Evolutionary conservation across 148 eudicot genomes (phyloP).

Genomic region (Selenicereus undatus): DNA sequence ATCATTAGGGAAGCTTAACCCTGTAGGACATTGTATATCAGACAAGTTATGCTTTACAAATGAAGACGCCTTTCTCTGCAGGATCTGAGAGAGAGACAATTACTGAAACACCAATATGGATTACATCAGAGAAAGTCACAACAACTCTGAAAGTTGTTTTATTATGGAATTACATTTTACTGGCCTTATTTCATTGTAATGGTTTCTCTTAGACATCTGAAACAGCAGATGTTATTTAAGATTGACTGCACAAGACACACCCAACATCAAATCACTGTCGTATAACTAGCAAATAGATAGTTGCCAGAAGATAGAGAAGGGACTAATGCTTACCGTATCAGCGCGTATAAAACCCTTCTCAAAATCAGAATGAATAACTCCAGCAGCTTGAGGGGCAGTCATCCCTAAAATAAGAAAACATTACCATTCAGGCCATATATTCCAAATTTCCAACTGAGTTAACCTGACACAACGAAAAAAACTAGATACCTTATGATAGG

Average conservation of each 20-base stretch:
- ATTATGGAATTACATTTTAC: neutral
- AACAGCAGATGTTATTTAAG: neutral
- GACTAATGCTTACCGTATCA: constrained; percentile 70
- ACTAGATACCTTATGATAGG: neutral
- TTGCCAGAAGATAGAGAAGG: neutral
- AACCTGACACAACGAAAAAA: neutral
- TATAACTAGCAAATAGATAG: neutral
- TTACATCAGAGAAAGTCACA: neutral
- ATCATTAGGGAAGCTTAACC: neutral
- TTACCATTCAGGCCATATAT: neutral
- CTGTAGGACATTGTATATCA: neutral
- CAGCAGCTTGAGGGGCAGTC: constrained; percentile 99
- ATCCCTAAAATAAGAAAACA: constrained; percentile 48
- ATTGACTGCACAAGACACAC: neutral
- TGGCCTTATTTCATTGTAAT: neutral
- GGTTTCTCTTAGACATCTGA: neutral
- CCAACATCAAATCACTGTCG: neutral
- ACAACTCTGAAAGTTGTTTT: neutral
- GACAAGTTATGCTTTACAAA: no score
- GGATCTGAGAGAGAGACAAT: neutral
- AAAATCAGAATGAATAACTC: constrained; percentile 98
- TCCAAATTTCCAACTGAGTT: neutral
- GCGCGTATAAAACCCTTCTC: constrained; percentile 98
- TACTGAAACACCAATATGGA: neutral
- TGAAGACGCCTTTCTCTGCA: neutral